Evolutionary conservation across 2,329 filamentous ascomycete species (phyloP), one percentile per base, ranked within the genome.

Genomic region (Scytalidium lignicola): DNA sequence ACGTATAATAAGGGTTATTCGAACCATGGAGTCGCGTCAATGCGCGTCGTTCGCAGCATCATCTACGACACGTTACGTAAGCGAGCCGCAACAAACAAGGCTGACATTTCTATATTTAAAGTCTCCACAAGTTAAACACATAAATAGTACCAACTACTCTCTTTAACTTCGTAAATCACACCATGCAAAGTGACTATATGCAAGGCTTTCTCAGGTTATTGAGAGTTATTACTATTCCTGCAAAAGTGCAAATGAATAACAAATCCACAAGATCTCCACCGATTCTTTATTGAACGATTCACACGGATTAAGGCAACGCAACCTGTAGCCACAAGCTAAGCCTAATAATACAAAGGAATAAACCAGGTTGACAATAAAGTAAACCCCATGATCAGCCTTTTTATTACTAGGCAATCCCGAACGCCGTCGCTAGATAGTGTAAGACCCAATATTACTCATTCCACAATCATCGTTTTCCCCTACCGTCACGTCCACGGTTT

Each of bases 401-500:
- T 4, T 13, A 4, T 37, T n/a, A 5, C 10, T 37, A 15, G 32
- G n/a, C 12, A 37, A 37, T 15, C 56, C 55, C 47, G 48, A 58
- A 62, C 59, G 56, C 59, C 60, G 46, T 46, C 56, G 56, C 59
- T 60, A 46, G 43, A 51, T 56, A 49, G 43, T 43, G 46, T 51
- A 46, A 51, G 29, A 28, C 22, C 41, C n/a, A 50, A 46, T 19
- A 18, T 43, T 44, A 23, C 41, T n/a, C 15, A n/a, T 42, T 20
- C 41, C 32, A 22, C 40, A 28, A 44, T 51, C 47, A 64, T 44
- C 58, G 56, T 52, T 62, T 59, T 41, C 57, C 56, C 41, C 61
- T 55, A 22, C 55, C 52, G 51, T 57, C 52, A 43, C 55, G 52
- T 41, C 63, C 60, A 46, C 69, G 61, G 39, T 65, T 66, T 41